A percentile compares a stretch with the other conserved stretches of the same genome.
phyloP scores from a whole-genome alignment of 768 basidiomycete genomes.

The Suillus lakei region DNA sequence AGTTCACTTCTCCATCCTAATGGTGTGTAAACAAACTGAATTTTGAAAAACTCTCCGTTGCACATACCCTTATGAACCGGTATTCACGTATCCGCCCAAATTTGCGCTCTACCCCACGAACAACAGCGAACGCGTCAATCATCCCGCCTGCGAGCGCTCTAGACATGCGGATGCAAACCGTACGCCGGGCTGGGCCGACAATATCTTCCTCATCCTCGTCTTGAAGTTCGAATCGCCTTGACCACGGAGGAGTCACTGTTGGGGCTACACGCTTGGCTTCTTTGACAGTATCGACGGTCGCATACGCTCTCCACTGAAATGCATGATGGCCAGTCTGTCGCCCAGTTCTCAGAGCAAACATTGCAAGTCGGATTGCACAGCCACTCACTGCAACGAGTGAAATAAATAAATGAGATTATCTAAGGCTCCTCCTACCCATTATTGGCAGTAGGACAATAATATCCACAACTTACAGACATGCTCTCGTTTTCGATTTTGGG shows the following conservation, averaged over 20 bases:
- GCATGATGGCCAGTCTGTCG: constrained; percentile 15
- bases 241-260: not conserved
- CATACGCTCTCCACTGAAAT: constrained; percentile 8
- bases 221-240: constrained; percentile 1
- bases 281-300: not conserved
- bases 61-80: constrained; percentile 9
- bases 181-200: constrained; percentile 19
- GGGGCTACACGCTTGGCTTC: not conserved
- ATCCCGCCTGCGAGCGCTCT: constrained; percentile 45
- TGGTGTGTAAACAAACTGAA: not conserved
- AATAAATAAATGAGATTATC: constrained; percentile 17
- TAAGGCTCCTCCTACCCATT: too few species aligned
- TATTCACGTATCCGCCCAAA: constrained; percentile 52
- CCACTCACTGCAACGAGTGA: constrained; percentile 13
- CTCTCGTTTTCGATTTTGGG: constrained; percentile 63
- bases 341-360: constrained; percentile 20
- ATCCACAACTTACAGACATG: constrained; percentile 37
- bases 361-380: constrained; percentile 13
- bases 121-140: constrained; percentile 52
- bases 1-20: constrained; percentile 53
- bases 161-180: constrained; percentile 47
- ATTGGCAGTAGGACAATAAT: too few species aligned
- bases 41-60: not conserved
- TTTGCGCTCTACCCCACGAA: constrained; percentile 59
- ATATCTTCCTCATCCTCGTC: not conserved